phyloP scores from a whole-genome alignment of 129 eudicot species.

The Artemisia argyi region DNA sequence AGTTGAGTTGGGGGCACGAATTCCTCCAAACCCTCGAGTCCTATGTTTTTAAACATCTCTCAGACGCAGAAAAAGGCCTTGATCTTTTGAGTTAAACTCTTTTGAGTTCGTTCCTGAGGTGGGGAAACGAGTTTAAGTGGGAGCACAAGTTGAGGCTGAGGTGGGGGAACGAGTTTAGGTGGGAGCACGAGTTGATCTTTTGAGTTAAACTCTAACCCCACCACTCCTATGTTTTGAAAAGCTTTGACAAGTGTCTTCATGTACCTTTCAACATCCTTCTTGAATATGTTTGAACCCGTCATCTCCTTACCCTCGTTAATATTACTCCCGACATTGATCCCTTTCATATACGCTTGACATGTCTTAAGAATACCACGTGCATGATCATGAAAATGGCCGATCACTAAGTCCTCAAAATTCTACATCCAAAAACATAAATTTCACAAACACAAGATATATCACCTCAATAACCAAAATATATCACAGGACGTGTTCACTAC shows the following conservation, averaged over 20 bases:
- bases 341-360: background rate
- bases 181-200: too few relatives aligned
- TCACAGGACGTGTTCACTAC: too few relatives aligned
- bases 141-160: too few relatives aligned
- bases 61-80: too few relatives aligned
- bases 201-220: background rate
- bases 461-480: too few relatives aligned
- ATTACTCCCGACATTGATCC: background rate
- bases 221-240: constrained; percentile 4
- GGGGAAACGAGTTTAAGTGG: too few relatives aligned
- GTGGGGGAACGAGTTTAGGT: too few relatives aligned
- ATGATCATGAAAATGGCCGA: background rate
- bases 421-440: background rate
- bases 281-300: background rate
- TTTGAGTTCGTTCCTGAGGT: background rate
- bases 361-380: background rate
- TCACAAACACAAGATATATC: too few relatives aligned
- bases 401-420: background rate
- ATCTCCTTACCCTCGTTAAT: background rate
- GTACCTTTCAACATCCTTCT: background rate
- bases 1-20: too few relatives aligned
- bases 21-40: too few relatives aligned
- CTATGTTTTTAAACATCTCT: too few relatives aligned
- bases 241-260: constrained; percentile 1
- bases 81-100: too few relatives aligned